Base-by-base conservation (phyloP, 2,329 filamentous ascomycete genomes). In the Apiospora arundinis region DNA sequence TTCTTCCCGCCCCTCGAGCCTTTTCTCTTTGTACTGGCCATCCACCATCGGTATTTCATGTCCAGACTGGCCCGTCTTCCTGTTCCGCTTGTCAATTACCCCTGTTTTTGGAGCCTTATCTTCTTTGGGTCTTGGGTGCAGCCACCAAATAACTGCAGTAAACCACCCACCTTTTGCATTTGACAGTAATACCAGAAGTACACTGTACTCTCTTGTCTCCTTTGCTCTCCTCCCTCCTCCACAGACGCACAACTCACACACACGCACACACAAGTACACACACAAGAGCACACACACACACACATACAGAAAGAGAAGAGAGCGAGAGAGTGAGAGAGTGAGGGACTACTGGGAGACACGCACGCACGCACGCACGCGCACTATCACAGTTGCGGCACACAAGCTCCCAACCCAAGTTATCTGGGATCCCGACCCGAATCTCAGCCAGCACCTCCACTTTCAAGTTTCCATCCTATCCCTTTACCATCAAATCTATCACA, bases 111-210 rank as follows among this genome's bases (percentile, higher is more conserved):
- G 37, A 40, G 56, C 56, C 56, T 63, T 63, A 63, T 63, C 56
- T 63, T 63, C 56, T 37, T 32, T 63, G 21, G 56, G 56, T 32
- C 56, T 63, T 63, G 56, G 32, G 56, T 40, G 56, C 56, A 63
- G 56, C 56, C 56, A 40, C 56, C 56, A 40, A 63, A 63, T 63
- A 63, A 63, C 32, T 63, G 56, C 56, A 63, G 56, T n/a, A 32
- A 63, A 63, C 56, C 56, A 63, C 56, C 56, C 56, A 63, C 56
- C 56, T 63, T 63, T 63, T 63, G 56, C 56, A 63, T 40, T 63
- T n/a, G 56, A 63, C 32, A 32, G 56, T 21, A 63, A 40, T 63
- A 63, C 21, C 56, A n/a, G 56, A 37, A 63, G 52, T 60, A 60
- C 52, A 60, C 52, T 63, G 56, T 63, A 63, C 56, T 21, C 52